Percentiles rank a stretch among this genome's conserved stretches.
phyloP scores from a whole-genome alignment of 352 stramenopile genomes.

The Pythium dissotocum region DNA sequence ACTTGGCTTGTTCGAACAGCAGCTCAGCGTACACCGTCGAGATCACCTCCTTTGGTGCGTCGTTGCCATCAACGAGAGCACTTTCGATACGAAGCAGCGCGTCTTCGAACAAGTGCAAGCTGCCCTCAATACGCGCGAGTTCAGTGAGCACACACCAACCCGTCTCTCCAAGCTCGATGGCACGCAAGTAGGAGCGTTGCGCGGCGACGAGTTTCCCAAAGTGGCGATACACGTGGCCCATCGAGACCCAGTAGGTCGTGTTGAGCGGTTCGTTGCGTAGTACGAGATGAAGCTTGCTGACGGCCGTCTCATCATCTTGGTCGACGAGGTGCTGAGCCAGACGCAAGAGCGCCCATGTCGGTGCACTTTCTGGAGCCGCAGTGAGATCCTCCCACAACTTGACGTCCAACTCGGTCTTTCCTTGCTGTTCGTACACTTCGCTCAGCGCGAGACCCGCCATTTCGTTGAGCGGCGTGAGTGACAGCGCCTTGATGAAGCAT shows the following conservation, averaged over 20 bases:
- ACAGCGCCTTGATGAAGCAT: constrained; percentile 83
- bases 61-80: constrained; percentile 30
- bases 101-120: constrained; percentile 67
- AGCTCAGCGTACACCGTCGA: constrained; percentile 69
- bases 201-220: constrained; percentile 81
- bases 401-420: constrained; percentile 64
- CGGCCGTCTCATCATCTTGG: constrained; percentile 60
- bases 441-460: constrained; percentile 66
- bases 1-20: constrained; percentile 79
- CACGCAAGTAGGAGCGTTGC: constrained; percentile 78
- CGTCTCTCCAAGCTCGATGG: constrained; percentile 67
- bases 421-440: constrained; percentile 63
- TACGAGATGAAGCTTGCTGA: constrained; percentile 71
- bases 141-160: constrained; percentile 77
- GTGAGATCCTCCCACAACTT: constrained; percentile 72
- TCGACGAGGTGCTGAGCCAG: constrained; percentile 73
- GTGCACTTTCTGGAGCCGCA: constrained; percentile 50
- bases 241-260: constrained; percentile 62
- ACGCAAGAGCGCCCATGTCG: constrained; percentile 72
- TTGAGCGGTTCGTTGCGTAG: constrained; percentile 73
- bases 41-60: constrained; percentile 32
- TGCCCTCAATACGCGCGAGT: constrained; percentile 77
- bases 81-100: constrained; percentile 60
- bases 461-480: constrained; percentile 51
- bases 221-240: constrained; percentile 80